Base-by-base conservation (phyloP, 2,329 filamentous ascomycete genomes). In the Amesomyces nigricolor region DNA sequence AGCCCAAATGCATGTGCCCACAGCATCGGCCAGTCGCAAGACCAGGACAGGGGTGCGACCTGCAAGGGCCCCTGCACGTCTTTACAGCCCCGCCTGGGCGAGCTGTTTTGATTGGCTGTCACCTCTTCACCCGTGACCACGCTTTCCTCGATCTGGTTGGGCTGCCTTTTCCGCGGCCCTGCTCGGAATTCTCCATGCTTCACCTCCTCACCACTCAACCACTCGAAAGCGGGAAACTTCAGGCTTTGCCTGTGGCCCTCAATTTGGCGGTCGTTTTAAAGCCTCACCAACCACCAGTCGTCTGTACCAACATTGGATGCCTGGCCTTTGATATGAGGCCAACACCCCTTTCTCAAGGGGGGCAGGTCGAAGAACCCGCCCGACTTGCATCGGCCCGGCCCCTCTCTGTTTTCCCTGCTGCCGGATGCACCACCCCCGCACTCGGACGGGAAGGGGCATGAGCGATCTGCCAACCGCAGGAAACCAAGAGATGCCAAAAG, bases 41-140 rank as follows among this genome's bases (percentile, higher is more conserved):
- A 14, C 38, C 44, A 19, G 40, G 42, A 26, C 44, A 29, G 46
- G 32, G 46, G 43, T 53, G 44, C 43, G 42, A 43, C 3, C 57
- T 60, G 59, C 61, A 63, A 60, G 58, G 55, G 49, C 50, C 54
- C 58, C 57, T 61, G 59, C 53, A 49, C 49, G 42, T 16, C 35
- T 53, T 56, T 52, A 56, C 53, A 32, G 10, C 11, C 48, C 51
- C 51, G 52, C 49, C 22, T 35, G 14, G 16, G 16, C 32, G 29
- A 30, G 6, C 40, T 40, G n/a, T 26, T 11, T 5, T 57, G 37
- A 59, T 62, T 62, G 56, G 57, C 45, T 53, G 53, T 51, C 40
- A 43, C 39, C 29, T 11, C 9, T 39, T 47, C 40, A 44, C 43
- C 56, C 47, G 45, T 53, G 46, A 35, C 50, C 57, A 58, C 52